Evolutionary conservation across 2,329 filamentous ascomycete species (phyloP), one percentile per base, ranked within the genome.

Genomic region (Aureobasidium uvarum): DNA sequence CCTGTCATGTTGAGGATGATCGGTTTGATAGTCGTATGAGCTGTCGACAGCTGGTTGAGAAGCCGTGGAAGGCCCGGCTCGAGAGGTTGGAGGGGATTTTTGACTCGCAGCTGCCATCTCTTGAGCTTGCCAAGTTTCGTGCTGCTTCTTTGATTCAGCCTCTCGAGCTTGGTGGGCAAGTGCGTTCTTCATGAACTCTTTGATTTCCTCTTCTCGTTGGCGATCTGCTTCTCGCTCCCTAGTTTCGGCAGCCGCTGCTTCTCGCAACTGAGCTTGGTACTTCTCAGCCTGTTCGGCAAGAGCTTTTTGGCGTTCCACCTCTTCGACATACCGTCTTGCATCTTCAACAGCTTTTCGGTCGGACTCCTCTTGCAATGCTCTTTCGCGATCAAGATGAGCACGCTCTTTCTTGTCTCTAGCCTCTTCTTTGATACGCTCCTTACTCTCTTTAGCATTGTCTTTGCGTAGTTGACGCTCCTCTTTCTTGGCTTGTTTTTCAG

Each of bases 401-500:
- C 71, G 68, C 51, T 74, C 71, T 31, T 72, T 70, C 36, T 71
- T 70, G 41, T 69, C 66, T 63, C 50, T 66, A 64, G 68, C 69
- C 68, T 77, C 70, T 58, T 77, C 71, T 64, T 72, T 75, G 5
- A 71, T 71, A n/a, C 70, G 73, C 50, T 74, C 71, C 31, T 72
- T 70, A 39, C 72, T 70, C 41, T 69, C 66, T 65, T 48, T 66
- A 65, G 68, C 69, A 68, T 77, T 69, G 54, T 77, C 72, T 65
- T 72, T 75, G 6, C 71, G 72, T 20, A 70, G 72, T 58, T 77
- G 75, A 36, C 75, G 75, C 36, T 74, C 71, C 63, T 84, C 83
- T 62, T 81, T 82, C 36, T 81, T 77, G 41, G 76, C 77, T 73
- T 86, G 83, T 71, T 85, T 83, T 54, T 85, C 77, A 0, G 84